phyloP scores from a whole-genome alignment of 2,329 filamentous ascomycete species.

The Pseudogymnoascus sp. region DNA sequence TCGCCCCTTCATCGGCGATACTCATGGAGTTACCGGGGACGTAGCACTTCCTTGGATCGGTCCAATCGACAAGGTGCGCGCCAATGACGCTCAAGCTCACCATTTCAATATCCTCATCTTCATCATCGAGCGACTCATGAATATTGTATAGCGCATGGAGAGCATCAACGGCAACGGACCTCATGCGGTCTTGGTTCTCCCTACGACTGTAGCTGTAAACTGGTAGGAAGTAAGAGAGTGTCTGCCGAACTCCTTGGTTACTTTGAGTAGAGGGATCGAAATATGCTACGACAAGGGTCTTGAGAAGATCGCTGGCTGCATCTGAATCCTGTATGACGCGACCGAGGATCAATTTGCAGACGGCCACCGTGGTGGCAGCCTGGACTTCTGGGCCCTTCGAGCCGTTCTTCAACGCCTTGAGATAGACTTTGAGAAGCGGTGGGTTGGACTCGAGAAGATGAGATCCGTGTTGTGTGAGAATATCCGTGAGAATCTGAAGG shows the following conservation, averaged over 20 bases:
- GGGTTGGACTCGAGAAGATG: slow-evolving; percentile 64
- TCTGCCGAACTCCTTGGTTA: slow-evolving; percentile 79
- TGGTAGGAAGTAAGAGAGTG: slow-evolving; percentile 86
- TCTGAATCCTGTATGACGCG: slow-evolving; percentile 65
- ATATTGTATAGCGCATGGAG: slow-evolving; percentile 69
- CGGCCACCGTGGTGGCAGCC: slow-evolving; percentile 70
- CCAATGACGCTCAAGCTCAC: slow-evolving; percentile 72
- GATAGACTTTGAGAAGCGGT: slow-evolving; percentile 75
- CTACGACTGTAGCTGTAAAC: slow-evolving; percentile 84
- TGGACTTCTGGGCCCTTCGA: slow-evolving; percentile 67
- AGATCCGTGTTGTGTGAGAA: slow-evolving; percentile 80
- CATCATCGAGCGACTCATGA: slow-evolving; percentile 65
- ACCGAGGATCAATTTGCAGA: slow-evolving; percentile 80
- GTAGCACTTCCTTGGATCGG: slow-evolving; percentile 76
- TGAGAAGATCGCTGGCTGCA: slow-evolving; percentile 67
- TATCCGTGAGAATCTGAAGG: slow-evolving; percentile 86
- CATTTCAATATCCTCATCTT: slow-evolving; percentile 69
- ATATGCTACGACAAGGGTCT: slow-evolving; percentile 76
- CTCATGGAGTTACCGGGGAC: slow-evolving; percentile 38
- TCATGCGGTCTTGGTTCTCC: slow-evolving; percentile 79
- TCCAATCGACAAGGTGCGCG: slow-evolving; percentile 87
- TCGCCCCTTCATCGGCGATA: slow-evolving; percentile 46
- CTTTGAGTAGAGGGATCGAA: slow-evolving; percentile 76
- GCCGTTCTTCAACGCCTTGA: slow-evolving; percentile 70
- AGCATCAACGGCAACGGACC: slow-evolving; percentile 62